Base-by-base conservation (phyloP, 116 monocot genomes). In the Trichopus zeylanicus region DNA sequence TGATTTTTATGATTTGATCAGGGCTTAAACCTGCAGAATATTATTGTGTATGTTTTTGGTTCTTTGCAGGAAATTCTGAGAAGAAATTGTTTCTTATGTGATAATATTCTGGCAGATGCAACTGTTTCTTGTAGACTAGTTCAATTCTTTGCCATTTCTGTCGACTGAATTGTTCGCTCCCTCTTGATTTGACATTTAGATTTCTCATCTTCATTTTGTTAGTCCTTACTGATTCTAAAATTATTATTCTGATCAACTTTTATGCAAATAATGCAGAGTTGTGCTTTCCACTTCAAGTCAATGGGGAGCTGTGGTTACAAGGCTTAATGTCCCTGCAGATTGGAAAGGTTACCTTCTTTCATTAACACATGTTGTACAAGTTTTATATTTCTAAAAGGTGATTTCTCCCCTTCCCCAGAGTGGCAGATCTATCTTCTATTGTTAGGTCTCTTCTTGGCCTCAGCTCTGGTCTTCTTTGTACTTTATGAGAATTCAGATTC, bases 341-440 rank as follows among this genome's bases (percentile, higher is more conserved):
- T 99, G 98, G 98, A 99, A 92, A 83, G 98, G 98, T 99, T 54
- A 10, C 59, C 4, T 33, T 63, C n/a, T 3, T 20, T 19, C 22
- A n/a, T 11, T 3, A 29, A 4, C 26, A n/a, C 28, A 0, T 35
- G 4, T 20, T 37, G 27, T 52, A 21, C n/a, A 55, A 21, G 53
- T 67, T 47, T 39, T 34, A 25, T 24, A 6, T 12, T 4, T 18
- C 10, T 53, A 21, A 26, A 26, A 65, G 7, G 0, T 13, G 3
- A 1, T 61, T 29, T 49, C 26, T 4, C 59, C 35, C 46, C 65
- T 34, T 60, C 24, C 59, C 67, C 85, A 99, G 98, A 82, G 55
- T 99, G 98, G 98, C 92, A 99, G 65, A 70, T 91, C 52, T 88
- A 81, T 31, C 52, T 92, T 65, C 46, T 99, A 33, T 70, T 99